Evolutionary conservation across 257 asterid species (phyloP), one percentile per base, ranked within the genome.

Genomic region (Capsicum chinense): DNA sequence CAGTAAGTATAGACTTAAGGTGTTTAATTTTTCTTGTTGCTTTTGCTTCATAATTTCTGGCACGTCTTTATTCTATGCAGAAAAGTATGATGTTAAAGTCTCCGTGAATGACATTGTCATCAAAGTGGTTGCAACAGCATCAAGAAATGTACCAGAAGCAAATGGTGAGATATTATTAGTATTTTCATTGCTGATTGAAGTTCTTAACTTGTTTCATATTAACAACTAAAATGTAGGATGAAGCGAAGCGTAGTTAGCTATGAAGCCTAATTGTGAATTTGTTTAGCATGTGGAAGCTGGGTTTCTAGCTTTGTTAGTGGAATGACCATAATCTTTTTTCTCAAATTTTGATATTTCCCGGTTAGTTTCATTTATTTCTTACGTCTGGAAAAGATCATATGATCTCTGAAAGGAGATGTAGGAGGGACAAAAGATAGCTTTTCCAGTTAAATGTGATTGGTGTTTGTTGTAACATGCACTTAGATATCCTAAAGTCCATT

Each of bases 91-190:
- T 87, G 92, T 90, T 56, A 94, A 94, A 92, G 98, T 96, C 83
- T 96, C 99, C 16, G 98, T 96, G 86, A 96, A 96, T 90, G 99
- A 96, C 89, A 91, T 96, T 79, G 95, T 96, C 88, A 90, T 96
- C 93, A 96, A 96, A 90, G 97, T 91, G 12, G 97, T 97, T 69
- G 99, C 99, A 62, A 81, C 87, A 87, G 97, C 98, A 35, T 88
- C 94, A 89, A 94, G 89, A 87, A 95, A 93, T 87, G 95, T 97
- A 76, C 98, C 98, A 68, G 95, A 94, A 89, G 99, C 99, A 85
- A 97, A 97, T 90, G 99, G 99, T 97, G 89, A 87, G 87, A 63
- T 85, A 79, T 83, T 56, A 7, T 37, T 11, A 11, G 59, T 52
- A n/a, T 33, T 68, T 47, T 17, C 26, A 8, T 54, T 54, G 33